phyloP scores from a whole-genome alignment of 768 basidiomycete species.

The Pleurotus tuber-regium region DNA sequence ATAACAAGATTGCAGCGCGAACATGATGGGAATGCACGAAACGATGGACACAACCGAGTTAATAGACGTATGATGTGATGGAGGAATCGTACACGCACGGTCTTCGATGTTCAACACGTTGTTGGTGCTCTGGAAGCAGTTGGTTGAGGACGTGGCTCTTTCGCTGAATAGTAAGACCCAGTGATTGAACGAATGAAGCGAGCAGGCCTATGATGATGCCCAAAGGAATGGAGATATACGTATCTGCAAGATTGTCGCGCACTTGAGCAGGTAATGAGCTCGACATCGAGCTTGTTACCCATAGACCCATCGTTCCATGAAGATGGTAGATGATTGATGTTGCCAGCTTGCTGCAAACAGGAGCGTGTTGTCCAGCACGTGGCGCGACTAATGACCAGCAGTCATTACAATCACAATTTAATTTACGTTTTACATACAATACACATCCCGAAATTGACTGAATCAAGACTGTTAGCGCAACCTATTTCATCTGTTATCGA shows the following conservation, averaged over 20 bases:
- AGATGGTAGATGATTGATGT: background rate
- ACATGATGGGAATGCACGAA: too few relatives aligned
- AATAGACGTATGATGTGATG: too few relatives aligned
- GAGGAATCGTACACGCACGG: constrained; percentile 56
- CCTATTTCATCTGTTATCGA: too few relatives aligned
- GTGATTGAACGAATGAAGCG: constrained; percentile 84
- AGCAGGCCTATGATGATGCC: constrained; percentile 66
- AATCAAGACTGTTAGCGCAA: too few relatives aligned
- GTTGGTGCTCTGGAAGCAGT: constrained; percentile 57
- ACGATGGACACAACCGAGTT: too few relatives aligned
- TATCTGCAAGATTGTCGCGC: constrained; percentile 7
- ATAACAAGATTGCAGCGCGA: too few relatives aligned
- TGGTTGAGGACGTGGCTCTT: constrained; percentile 91
- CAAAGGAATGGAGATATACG: constrained; percentile 44
- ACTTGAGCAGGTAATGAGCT: background rate
- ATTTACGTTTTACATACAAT: too few relatives aligned
- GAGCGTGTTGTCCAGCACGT: too few relatives aligned
- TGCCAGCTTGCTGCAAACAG: too few relatives aligned
- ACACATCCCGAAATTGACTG: too few relatives aligned
- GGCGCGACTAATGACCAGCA: too few relatives aligned
- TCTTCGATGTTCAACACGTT: constrained; percentile 70
- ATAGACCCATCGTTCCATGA: constrained; percentile 5
- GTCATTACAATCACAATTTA: too few relatives aligned
- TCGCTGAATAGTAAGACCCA: constrained; percentile 90
- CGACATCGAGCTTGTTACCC: constrained; percentile 1